Percentiles rank a stretch among this genome's conserved stretches.
Evolutionary conservation across 225 moss, liverwort and hornwort genomes (phyloP).

Genomic region (Pseudoscleropodium purum): DNA sequence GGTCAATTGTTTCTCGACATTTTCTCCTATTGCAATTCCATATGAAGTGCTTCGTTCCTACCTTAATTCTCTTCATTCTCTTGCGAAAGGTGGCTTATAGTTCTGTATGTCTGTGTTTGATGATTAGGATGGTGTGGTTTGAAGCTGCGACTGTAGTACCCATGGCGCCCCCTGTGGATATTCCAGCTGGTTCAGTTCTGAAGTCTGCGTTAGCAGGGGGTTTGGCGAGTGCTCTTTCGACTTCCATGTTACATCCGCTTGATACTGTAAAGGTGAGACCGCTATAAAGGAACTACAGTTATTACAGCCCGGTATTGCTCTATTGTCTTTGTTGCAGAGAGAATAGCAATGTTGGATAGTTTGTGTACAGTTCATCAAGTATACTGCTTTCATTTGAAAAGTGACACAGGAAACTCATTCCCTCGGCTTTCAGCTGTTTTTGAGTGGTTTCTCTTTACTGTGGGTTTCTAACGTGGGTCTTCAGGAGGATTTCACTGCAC

Average conservation of each 20-base stretch:
- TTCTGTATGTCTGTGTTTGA: neutral
- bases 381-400: neutral
- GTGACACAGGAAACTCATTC: too few relatives aligned
- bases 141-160: slow-evolving; percentile 65
- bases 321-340: neutral
- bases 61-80: neutral
- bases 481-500: neutral
- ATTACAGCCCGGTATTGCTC: neutral
- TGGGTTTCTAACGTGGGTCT: neutral
- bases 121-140: slow-evolving; percentile 62
- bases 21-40: neutral
- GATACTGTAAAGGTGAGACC: slow-evolving; percentile 56
- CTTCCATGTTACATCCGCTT: slow-evolving; percentile 56
- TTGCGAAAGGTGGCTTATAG: neutral
- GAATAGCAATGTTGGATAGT: neutral
- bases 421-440: neutral
- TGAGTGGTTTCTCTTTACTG: neutral
- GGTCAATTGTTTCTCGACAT: neutral
- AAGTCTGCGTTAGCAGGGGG: slow-evolving; percentile 65
- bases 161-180: slow-evolving; percentile 60
- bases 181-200: slow-evolving; percentile 54
- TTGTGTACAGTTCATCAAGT: neutral
- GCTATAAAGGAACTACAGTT: neutral
- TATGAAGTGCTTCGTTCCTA: neutral
- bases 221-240: slow-evolving; percentile 61